Evolutionary conservation across 2,329 filamentous ascomycete genomes (phyloP).

Genomic region (Arthrinium phaeospermum): DNA sequence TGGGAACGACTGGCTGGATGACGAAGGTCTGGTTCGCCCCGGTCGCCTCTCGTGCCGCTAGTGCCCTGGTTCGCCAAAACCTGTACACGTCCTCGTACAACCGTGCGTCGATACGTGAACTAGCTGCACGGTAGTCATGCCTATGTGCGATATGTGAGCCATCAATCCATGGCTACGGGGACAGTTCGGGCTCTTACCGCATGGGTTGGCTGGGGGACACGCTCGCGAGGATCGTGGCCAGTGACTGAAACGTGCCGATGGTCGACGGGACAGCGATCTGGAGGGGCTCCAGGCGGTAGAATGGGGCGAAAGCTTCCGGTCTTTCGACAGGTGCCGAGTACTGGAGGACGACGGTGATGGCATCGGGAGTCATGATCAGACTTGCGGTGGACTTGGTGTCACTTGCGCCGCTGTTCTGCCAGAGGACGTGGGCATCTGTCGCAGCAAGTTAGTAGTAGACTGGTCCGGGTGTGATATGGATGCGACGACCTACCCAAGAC

Average conservation of each 20-base stretch:
- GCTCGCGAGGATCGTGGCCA: conserved; percentile 1
- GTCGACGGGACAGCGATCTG: background rate
- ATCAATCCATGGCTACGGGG: background rate
- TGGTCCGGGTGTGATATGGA: background rate
- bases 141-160: conserved; percentile 21
- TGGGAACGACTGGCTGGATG: conserved; percentile 25
- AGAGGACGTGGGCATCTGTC: background rate
- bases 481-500: background rate
- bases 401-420: background rate
- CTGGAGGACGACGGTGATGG: background rate
- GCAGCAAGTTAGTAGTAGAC: background rate
- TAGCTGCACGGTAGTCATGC: conserved; percentile 33
- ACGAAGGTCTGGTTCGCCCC: conserved; percentile 31
- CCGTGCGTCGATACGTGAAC: conserved; percentile 28
- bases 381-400: conserved; percentile 17
- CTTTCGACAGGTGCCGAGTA: background rate
- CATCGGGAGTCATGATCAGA: conserved; percentile 29
- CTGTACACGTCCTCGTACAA: conserved; percentile 32
- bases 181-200: background rate
- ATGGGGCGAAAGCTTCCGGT: conserved; percentile 32
- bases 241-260: background rate
- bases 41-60: conserved; percentile 23
- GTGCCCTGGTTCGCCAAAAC: conserved; percentile 28
- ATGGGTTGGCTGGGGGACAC: background rate
- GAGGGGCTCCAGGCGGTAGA: conserved; percentile 23